Percentiles rank a stretch among this genome's conserved stretches.
These are phyloP conservation scores for Ichthyophthirius multifiliis DNA, from an alignment of 169 alveolate genomes.

Conservation along the genomic window DNA sequence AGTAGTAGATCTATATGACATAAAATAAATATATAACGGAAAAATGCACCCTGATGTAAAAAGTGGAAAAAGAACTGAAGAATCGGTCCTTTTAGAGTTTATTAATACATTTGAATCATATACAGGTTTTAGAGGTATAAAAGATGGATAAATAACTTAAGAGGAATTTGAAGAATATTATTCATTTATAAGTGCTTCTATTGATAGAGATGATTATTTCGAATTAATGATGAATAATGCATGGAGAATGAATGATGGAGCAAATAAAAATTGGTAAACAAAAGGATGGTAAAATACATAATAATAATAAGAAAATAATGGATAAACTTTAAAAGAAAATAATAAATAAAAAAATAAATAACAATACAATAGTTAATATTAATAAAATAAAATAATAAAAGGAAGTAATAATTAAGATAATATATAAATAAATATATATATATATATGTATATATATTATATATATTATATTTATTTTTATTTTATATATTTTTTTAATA, in stretches of 20 bases:
- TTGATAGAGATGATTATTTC: slow-evolving; percentile 61
- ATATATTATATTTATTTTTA: no score
- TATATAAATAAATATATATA: neutral
- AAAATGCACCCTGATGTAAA: slow-evolving; percentile 74
- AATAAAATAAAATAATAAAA: no score
- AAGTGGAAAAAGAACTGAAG: slow-evolving; percentile 76
- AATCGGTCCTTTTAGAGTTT: slow-evolving; percentile 68
- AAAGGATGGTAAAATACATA: slow-evolving; percentile 10
- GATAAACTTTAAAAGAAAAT: no score
- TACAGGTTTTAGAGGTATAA: neutral
- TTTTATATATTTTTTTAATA: no score
- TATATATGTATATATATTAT: neutral
- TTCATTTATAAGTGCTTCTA: slow-evolving; percentile 54
- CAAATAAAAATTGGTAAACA: slow-evolving; percentile 7
- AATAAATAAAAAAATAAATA: no score
- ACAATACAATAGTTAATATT: no score
- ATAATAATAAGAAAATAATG: no score
- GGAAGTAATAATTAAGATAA: no score
- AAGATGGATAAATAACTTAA: slow-evolving; percentile 27
- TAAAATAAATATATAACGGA: slow-evolving; percentile 64
- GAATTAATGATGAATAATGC: slow-evolving; percentile 47
- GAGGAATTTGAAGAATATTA: slow-evolving; percentile 73
- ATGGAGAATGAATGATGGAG: slow-evolving; percentile 11
- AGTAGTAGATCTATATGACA: slow-evolving; percentile 54
- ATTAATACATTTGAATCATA: slow-evolving; percentile 68